These are phyloP conservation scores for Ophiosphaerella korrae DNA, from an alignment of 2,329 filamentous ascomycete species.

Conservation along the genomic window DNA sequence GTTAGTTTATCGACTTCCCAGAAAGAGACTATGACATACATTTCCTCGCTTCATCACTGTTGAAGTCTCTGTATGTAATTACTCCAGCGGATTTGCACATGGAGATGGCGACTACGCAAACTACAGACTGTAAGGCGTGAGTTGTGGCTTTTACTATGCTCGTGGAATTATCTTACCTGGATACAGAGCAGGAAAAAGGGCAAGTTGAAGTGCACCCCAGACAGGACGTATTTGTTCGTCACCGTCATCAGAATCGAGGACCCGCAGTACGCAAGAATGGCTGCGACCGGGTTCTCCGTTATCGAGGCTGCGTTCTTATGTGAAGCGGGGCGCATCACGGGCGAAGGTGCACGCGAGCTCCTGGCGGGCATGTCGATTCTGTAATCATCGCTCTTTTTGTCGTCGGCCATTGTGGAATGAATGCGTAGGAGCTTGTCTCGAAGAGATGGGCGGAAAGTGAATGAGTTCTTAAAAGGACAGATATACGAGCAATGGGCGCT, in stretches of 20 bases:
- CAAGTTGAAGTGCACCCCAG: conserved; percentile 87
- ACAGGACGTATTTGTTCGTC: conserved; percentile 99
- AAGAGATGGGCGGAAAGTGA: conserved; percentile 8
- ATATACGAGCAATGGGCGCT: conserved; percentile 9
- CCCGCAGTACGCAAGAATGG: conserved; percentile 87
- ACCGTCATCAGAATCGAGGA: conserved; percentile 99
- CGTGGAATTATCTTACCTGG: conserved; percentile 68
- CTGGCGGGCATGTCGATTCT: conserved; percentile 65
- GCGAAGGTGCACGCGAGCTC: conserved; percentile 47
- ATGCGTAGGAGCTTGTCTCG: conserved; percentile 7
- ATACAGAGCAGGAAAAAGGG: conserved; percentile 94
- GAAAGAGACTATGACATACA: conserved; percentile 63
- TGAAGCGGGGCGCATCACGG: conserved; percentile 53
- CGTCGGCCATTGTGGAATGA: conserved; percentile 72
- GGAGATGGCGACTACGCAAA: conserved; percentile 85
- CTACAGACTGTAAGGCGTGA: conserved; percentile 69
- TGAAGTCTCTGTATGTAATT: conserved; percentile 85
- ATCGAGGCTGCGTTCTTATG: conserved; percentile 44
- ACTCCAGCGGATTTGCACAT: conserved; percentile 79
- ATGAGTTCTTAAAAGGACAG: conserved; percentile 25
- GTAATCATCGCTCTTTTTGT: conserved; percentile 84
- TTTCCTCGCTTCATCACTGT: conserved; percentile 85
- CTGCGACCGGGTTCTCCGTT: conserved; percentile 77
- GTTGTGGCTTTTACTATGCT: neutral
- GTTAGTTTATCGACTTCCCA: conserved; percentile 14